Evolutionary conservation across 495 filamentous ascomycete species (phyloP), one percentile per base, ranked within the genome.

Genomic region (Penicillium ucsense): DNA sequence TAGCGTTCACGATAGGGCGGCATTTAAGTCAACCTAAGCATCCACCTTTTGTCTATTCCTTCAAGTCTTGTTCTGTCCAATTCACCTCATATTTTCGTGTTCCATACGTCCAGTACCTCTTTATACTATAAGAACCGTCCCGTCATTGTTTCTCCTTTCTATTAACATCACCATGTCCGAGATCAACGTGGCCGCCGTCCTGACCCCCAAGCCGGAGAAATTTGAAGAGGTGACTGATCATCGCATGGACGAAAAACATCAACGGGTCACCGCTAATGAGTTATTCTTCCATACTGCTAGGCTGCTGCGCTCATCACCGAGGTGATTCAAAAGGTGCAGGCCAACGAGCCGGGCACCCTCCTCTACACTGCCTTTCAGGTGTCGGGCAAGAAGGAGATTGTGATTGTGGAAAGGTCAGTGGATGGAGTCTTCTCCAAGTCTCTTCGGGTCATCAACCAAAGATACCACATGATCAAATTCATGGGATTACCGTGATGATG

Each of bases 401-500:
- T 62, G n/a, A 54, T 66, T 12, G 53, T 68, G 4, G 63, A 68
- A 47, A 54, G 61, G 65, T 68, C 30, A 44, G 54, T 44, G 20
- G 20, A 20, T 20, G 20, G 20, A 20, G 2, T 20, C 20, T 4
- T 4, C 35, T 5, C 27, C 5, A 27, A 10, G 6, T 10, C 6
- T 41, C 5, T 5, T 39, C 8, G 20, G 2, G 20, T 20, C 20
- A 20, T 20, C 20, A 20, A 20, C 20, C 20, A 20, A 20, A 20
- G 20, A 20, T 20, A 20, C 20, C 20, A 20, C 20, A 20, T 2
- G 20, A 20, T 20, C 20, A 20, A 20, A 10, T 9, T 30, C 29
- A 29, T 12, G 5, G 34, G 1, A 7, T 35, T 1, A 7, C 34
- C 34, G 10, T 35, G 6, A 6, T 35, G 27, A 30, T 34, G 27